Evolutionary conservation across 75 land plant genomes (phyloP).

Genomic region (Isoetes taiwanensis): DNA sequence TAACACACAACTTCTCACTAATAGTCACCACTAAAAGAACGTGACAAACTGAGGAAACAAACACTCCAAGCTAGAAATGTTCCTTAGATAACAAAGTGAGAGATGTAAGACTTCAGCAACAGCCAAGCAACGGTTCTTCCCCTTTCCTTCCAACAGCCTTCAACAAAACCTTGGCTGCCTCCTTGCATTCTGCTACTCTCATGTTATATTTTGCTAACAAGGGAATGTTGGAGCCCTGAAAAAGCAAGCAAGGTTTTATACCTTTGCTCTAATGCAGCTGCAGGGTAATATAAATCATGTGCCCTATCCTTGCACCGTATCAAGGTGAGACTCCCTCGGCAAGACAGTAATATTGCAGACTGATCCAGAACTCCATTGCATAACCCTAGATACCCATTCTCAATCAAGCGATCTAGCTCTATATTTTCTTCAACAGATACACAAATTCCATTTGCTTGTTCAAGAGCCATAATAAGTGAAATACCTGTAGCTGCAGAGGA

Average conservation of each 20-base stretch:
- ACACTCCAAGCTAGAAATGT: too few relatives aligned
- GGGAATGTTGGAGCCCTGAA: constrained; percentile 71
- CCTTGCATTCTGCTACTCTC: constrained; percentile 76
- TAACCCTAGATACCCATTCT: constrained; percentile 84
- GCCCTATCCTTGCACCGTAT: constrained; percentile 96
- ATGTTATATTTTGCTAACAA: constrained; percentile 59
- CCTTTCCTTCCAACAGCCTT: too few relatives aligned
- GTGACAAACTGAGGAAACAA: too few relatives aligned
- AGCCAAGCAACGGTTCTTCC: too few relatives aligned
- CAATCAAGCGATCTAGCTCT: constrained; percentile 85
- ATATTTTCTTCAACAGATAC: constrained; percentile 56
- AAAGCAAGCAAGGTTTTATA: constrained; percentile 84
- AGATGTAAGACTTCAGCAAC: too few relatives aligned
- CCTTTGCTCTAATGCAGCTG: too few relatives aligned
- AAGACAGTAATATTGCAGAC: constrained; percentile 84
- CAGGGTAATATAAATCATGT: too few relatives aligned
- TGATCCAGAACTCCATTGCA: constrained; percentile 89
- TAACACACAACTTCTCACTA: too few relatives aligned
- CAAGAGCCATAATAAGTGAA: constrained; percentile 78
- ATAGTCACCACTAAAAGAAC: too few relatives aligned
- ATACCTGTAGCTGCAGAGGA: too few relatives aligned
- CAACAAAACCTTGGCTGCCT: constrained; percentile 66
- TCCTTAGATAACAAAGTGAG: too few relatives aligned
- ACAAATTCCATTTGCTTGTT: constrained; percentile 54
- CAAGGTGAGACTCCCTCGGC: constrained; percentile 51